phyloP scores from a whole-genome alignment of 1,284 basidiomycete genomes.

The Fomitopsis schrenkii region DNA sequence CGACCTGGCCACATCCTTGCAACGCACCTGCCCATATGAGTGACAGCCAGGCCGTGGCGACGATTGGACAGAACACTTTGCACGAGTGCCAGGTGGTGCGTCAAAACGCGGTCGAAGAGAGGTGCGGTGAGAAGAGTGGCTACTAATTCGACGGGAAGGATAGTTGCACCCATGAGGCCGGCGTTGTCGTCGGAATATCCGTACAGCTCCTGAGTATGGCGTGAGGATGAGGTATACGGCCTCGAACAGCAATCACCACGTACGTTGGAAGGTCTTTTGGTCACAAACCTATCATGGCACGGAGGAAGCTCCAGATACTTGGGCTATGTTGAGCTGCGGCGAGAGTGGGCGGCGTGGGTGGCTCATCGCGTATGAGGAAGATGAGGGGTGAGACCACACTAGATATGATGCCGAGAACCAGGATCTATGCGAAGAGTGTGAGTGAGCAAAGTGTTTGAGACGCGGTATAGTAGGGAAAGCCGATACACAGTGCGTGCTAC shows the following conservation, averaged over 20 bases:
- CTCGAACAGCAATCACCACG: conserved; percentile 16
- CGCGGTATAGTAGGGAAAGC: too few species aligned
- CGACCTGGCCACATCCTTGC: not conserved
- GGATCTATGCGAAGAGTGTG: not conserved
- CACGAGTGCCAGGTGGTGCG: conserved; percentile 58
- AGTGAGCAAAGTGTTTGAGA: too few species aligned
- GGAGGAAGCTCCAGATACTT: too few species aligned
- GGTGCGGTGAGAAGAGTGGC: conserved; percentile 64
- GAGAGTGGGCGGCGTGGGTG: not conserved
- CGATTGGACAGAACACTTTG: conserved; percentile 57
- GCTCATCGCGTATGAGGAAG: conserved; percentile 18
- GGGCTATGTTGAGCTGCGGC: too few species aligned
- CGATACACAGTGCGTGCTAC: too few species aligned
- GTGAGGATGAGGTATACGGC: not conserved
- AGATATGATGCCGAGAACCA: not conserved
- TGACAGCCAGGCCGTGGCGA: conserved; percentile 60
- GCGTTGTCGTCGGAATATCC: conserved; percentile 63
- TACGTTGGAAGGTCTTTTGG: conserved; percentile 28
- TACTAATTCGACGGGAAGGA: conserved; percentile 66
- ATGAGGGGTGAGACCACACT: conserved; percentile 20
- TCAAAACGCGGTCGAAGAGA: conserved; percentile 74
- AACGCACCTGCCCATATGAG: conserved; percentile 72
- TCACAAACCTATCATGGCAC: too few species aligned
- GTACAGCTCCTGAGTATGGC: conserved; percentile 49
- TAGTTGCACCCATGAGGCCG: conserved; percentile 65